phyloP scores from a whole-genome alignment of 148 eudicot genomes.

The Rhododendron molle region DNA sequence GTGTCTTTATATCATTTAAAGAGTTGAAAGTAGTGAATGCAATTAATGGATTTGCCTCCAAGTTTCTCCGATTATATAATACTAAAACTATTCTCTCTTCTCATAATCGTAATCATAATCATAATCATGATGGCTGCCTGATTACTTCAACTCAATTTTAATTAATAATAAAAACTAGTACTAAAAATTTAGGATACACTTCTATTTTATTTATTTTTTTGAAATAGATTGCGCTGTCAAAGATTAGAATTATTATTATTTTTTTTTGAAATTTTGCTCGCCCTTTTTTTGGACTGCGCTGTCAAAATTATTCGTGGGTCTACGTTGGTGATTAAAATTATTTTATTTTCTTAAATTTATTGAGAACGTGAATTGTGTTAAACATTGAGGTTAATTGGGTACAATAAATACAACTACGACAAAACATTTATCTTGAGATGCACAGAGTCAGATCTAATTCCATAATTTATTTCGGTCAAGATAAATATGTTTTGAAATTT shows the following conservation, averaged over 20 bases:
- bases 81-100: background rate
- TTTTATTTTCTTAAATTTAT: background rate
- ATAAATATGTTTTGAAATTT: background rate
- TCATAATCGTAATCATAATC: background rate
- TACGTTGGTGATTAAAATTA: background rate
- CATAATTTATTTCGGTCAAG: background rate
- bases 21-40: conserved; percentile 18
- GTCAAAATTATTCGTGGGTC: background rate
- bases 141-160: background rate
- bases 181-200: too few relatives aligned
- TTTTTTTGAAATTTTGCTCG: background rate
- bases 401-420: background rate
- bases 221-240: background rate
- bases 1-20: conserved; percentile 19
- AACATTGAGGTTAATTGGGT: background rate
- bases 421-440: background rate
- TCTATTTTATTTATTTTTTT: too few relatives aligned
- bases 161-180: background rate
- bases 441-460: background rate
- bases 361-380: background rate
- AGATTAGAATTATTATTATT: background rate
- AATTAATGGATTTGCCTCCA: conserved; percentile 35
- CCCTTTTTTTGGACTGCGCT: too few relatives aligned
- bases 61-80: background rate
- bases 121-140: background rate